Evolutionary conservation across 148 eudicot species (phyloP).

Genomic region (Cornus kousa): DNA sequence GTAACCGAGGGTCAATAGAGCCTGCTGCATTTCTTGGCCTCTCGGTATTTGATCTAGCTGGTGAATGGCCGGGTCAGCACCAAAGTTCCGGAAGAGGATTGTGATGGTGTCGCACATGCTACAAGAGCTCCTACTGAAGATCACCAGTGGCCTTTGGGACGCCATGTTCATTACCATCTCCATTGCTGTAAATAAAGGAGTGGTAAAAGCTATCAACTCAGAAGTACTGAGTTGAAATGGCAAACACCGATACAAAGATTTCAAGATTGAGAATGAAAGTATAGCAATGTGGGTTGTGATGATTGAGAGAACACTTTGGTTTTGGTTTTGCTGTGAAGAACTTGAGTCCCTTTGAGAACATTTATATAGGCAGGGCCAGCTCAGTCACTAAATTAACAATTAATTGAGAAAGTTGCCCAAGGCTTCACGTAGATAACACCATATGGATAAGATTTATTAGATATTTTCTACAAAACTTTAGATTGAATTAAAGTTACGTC

Average conservation of each 20-base stretch:
- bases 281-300: neutral
- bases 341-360: constrained; percentile 4
- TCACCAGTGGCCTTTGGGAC: constrained; percentile 12
- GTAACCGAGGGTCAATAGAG: constrained; percentile 29
- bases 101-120: constrained; percentile 40
- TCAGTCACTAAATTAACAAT: no score
- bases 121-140: constrained; percentile 41
- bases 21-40: constrained; percentile 35
- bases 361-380: constrained; percentile 11
- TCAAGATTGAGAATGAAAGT: no score
- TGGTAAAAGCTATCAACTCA: no score
- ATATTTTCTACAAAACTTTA: no score
- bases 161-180: constrained; percentile 36
- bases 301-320: neutral
- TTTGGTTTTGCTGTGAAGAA: constrained; percentile 1
- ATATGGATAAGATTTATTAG: no score
- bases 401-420: no score
- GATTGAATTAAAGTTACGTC: no score
- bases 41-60: constrained; percentile 45
- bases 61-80: constrained; percentile 33
- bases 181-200: constrained; percentile 13
- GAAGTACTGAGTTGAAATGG: no score
- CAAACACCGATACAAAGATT: no score
- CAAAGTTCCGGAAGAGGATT: constrained; percentile 29
- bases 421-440: no score